phyloP scores from a whole-genome alignment of 768 basidiomycete species.

The Cyclocybe aegerita region DNA sequence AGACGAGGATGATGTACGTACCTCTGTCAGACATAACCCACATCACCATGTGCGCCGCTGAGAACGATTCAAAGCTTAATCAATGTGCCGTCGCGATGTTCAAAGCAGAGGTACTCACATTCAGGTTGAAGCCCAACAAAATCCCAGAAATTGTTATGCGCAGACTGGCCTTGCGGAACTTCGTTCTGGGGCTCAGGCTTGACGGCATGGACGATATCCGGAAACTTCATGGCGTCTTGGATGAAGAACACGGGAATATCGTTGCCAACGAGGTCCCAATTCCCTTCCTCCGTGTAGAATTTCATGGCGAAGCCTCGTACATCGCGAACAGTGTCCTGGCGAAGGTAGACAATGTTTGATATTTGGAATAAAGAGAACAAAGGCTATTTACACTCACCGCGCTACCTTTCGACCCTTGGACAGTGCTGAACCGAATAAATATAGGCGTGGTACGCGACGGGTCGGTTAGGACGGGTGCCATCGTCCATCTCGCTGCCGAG shows the following conservation, averaged over 20 bases:
- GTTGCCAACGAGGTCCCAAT: slow-evolving; percentile 88
- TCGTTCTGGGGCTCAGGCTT: slow-evolving; percentile 88
- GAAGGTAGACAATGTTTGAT: neutral
- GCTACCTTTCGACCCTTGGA: slow-evolving; percentile 78
- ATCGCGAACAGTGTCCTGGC: slow-evolving; percentile 73
- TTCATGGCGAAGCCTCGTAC: slow-evolving; percentile 86
- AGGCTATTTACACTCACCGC: slow-evolving; percentile 49
- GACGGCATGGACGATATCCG: slow-evolving; percentile 82
- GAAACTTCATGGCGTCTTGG: slow-evolving; percentile 81
- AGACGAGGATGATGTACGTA: slow-evolving; percentile 3
- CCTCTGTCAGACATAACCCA: slow-evolving; percentile 85
- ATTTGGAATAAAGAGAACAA: slow-evolving; percentile 1
- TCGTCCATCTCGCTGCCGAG: slow-evolving; percentile 68
- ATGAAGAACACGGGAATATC: slow-evolving; percentile 84
- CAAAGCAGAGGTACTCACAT: slow-evolving; percentile 30
- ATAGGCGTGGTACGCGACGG: slow-evolving; percentile 69
- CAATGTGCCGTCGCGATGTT: neutral
- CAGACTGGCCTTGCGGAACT: slow-evolving; percentile 63
- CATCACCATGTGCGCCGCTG: slow-evolving; percentile 73
- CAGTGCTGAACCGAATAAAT: slow-evolving; percentile 86
- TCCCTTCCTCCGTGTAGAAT: slow-evolving; percentile 83
- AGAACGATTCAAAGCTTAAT: slow-evolving; percentile 9
- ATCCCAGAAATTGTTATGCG: slow-evolving; percentile 90
- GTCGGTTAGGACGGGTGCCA: slow-evolving; percentile 71
- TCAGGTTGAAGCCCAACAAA: slow-evolving; percentile 73